phyloP scores from a whole-genome alignment of 345 rosid species.

The Schrenkiella parvula region DNA sequence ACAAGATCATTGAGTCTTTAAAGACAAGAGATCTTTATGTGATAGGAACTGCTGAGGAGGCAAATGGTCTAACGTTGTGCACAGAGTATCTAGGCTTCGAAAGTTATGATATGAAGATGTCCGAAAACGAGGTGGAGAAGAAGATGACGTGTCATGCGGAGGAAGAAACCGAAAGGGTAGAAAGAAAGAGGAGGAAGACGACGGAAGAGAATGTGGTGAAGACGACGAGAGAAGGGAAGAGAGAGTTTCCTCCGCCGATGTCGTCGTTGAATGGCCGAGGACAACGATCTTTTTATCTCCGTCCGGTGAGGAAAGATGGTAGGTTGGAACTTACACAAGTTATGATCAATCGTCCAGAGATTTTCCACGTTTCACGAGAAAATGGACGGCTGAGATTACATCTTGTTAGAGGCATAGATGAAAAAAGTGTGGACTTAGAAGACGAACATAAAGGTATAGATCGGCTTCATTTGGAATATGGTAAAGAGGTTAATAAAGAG shows the following conservation, averaged over 20 bases:
- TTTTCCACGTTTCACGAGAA: conserved; percentile 49
- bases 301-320: conserved; percentile 61
- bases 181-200: conserved; percentile 18
- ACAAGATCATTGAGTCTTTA: background rate
- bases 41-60: conserved; percentile 42
- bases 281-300: conserved; percentile 55
- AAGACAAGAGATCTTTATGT: conserved; percentile 38
- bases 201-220: conserved; percentile 14
- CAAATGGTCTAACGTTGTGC: conserved; percentile 61
- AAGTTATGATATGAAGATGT: conserved; percentile 59
- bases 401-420: conserved; percentile 26
- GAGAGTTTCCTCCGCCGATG: conserved; percentile 54
- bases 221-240: conserved; percentile 31
- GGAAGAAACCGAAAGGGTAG: background rate
- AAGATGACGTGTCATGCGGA: background rate
- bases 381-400: conserved; percentile 69
- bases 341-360: conserved; percentile 53
- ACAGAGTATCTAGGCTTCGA: conserved; percentile 89
- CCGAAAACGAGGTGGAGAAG: conserved; percentile 25
- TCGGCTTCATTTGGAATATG: background rate
- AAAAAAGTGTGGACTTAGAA: conserved; percentile 14
- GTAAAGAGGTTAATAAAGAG: background rate
- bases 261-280: conserved; percentile 60
- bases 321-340: conserved; percentile 63
- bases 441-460: conserved; percentile 20